A percentile compares a stretch with the other conserved stretches of the same genome.
Conservation (phyloP, 176 grass and related monocot genomes). For the Carex pumila region DNA sequence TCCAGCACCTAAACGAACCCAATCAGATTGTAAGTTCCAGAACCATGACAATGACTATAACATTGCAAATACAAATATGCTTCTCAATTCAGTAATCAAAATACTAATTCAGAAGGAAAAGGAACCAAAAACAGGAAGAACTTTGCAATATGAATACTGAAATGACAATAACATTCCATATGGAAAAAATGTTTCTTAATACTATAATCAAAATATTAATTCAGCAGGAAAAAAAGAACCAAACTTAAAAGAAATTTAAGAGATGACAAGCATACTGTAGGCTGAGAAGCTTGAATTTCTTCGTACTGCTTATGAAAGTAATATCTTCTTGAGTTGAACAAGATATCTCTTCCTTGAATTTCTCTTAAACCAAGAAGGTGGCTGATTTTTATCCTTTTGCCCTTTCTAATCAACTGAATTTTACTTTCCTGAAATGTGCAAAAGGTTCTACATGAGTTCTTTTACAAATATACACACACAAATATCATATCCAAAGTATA, state of each 20-base stretch:
- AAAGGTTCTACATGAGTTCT: neutral
- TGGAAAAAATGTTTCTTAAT: neutral
- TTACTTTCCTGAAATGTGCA: conserved; percentile 2
- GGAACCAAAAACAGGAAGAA: neutral
- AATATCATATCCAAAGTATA: no score
- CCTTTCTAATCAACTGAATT: neutral
- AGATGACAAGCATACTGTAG: neutral
- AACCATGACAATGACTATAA: no score
- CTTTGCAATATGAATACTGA: no score
- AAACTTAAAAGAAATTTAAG: neutral
- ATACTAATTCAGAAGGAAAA: neutral
- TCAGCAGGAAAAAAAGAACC: neutral
- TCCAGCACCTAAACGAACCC: no score
- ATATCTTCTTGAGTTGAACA: neutral
- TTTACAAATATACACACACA: neutral
- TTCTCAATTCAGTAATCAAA: neutral
- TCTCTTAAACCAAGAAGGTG: conserved; percentile 12
- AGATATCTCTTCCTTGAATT: conserved; percentile 19
- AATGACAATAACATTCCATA: neutral
- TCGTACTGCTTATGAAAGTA: neutral
- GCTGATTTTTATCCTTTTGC: neutral
- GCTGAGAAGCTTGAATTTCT: conserved; percentile 11
- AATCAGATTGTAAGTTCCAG: no score
- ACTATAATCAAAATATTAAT: neutral
- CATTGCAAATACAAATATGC: neutral